Percentiles rank a stretch among this genome's conserved stretches.
phyloP scores from a whole-genome alignment of 768 basidiomycete species.

The Pluteus cervinus region DNA sequence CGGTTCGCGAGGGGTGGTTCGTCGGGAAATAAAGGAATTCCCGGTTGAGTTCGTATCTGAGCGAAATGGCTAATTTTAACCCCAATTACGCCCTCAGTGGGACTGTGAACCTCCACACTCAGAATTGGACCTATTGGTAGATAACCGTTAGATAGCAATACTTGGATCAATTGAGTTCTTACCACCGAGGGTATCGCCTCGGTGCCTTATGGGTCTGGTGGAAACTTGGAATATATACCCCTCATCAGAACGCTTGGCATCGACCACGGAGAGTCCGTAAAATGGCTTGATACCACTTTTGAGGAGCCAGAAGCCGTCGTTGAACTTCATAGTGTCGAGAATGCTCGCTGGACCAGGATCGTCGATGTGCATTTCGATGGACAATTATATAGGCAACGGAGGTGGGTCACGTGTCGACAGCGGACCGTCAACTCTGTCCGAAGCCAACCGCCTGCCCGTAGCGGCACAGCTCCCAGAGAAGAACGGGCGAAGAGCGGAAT shows the following conservation, averaged over 20 bases:
- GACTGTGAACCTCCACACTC: constrained; percentile 45
- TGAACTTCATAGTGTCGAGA: constrained; percentile 52
- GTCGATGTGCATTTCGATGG: too few relatives aligned
- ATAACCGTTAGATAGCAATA: constrained; percentile 5
- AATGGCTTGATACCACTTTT: constrained; percentile 55
- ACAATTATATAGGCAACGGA: not conserved
- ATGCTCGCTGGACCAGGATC: too few relatives aligned
- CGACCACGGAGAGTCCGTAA: constrained; percentile 58
- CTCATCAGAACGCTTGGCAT: constrained; percentile 34
- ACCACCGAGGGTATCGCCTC: constrained; percentile 61
- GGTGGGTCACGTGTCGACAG: not conserved
- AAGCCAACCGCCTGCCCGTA: too few relatives aligned
- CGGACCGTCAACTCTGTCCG: constrained; percentile 16
- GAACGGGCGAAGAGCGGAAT: too few relatives aligned
- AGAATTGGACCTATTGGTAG: constrained; percentile 40
- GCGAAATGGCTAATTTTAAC: constrained; percentile 53
- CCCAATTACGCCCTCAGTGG: constrained; percentile 49
- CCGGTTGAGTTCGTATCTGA: constrained; percentile 33
- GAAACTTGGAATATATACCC: constrained; percentile 56
- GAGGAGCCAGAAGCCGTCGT: constrained; percentile 69
- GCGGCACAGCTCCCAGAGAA: too few relatives aligned
- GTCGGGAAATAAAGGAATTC: constrained; percentile 60
- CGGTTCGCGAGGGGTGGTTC: constrained; percentile 41
- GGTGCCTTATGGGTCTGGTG: constrained; percentile 53
- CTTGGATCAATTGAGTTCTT: constrained; percentile 6